Base-by-base conservation (phyloP, 73 alveolate genomes). In the Durusdinium trenchii region DNA sequence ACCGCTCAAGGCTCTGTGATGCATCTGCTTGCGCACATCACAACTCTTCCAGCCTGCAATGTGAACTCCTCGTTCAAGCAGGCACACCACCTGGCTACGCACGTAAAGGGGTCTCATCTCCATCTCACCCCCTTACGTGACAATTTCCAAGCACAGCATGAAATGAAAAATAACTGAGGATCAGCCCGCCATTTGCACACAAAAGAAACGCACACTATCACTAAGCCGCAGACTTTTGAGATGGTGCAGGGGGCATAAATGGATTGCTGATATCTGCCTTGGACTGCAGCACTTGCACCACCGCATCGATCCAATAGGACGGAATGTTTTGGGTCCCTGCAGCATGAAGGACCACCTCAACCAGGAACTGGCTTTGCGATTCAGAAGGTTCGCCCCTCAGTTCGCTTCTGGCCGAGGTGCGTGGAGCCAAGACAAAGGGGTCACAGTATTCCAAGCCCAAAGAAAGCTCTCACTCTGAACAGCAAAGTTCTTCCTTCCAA, bases 201-300 rank as follows among this genome's bases (percentile, higher is more conserved):
- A n/a, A n/a, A n/a, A n/a, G n/a, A n/a, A 18, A 32, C 5, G 10
- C 52, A 47, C 87, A 40, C 26, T 2, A n/a, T 46, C 35, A 52
- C 98, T 71, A 45, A n/a, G 90, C 51, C 61, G 12, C 36, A 0
- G 46, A 89, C 98, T 78, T 91, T 40, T 91, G 84, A 20, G 98
- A 91, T 52, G 81, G 84, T 26, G 23, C 60, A 35, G 73, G 36
- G 12, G 98, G 98, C 98, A 91, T 91, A 57, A 91, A 69, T 32
- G 98, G 98, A 57, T 91, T 91, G 98, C 98, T 91, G 75, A 91
- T 91, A 57, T 91, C 98, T 9, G 98, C 96, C 96, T 89, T 30
- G 57, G 10, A 42, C 81, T 40, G 26, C 61, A 78, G 26, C 35
- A 64, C 23, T 64, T 54, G 64, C 42, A 16, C 40, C 26, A 18